Percentiles rank a stretch among this genome's conserved stretches.
phyloP scores from a whole-genome alignment of 179 eudicot species.

The Pouteria campechiana region DNA sequence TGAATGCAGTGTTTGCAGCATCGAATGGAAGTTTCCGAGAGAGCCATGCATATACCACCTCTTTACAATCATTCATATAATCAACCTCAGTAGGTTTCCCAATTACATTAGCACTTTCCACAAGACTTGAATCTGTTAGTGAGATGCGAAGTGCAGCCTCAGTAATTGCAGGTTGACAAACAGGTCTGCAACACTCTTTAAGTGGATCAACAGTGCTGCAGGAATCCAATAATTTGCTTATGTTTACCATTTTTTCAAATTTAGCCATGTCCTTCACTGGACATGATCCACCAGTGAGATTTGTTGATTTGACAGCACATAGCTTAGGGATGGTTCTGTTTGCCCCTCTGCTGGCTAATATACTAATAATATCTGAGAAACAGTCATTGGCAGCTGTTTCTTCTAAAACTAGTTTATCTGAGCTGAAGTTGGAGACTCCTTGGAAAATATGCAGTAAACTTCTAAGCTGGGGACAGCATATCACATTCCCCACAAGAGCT shows the following conservation, averaged over 20 bases:
- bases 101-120: constrained; percentile 19
- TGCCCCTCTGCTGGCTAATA: constrained; percentile 84
- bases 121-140: constrained; percentile 20
- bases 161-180: constrained; percentile 76
- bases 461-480: constrained; percentile 87
- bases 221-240: constrained; percentile 73
- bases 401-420: constrained; percentile 56
- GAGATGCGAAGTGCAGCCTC: constrained; percentile 74
- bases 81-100: constrained; percentile 36
- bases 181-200: constrained; percentile 86
- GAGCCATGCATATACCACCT: constrained; percentile 82
- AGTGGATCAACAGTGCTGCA: constrained; percentile 81
- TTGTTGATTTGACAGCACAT: constrained; percentile 69
- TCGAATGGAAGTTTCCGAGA: constrained; percentile 70
- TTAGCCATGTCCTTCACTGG: constrained; percentile 59
- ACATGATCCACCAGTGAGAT: constrained; percentile 87
- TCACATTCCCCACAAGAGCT: constrained; percentile 60
- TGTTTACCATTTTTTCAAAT: constrained; percentile 71
- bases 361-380: constrained; percentile 65
- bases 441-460: constrained; percentile 76
- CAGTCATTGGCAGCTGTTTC: constrained; percentile 64
- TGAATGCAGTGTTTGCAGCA: constrained; percentile 59
- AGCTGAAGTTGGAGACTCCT: constrained; percentile 51
- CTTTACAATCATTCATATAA: constrained; percentile 71
- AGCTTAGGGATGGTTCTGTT: constrained; percentile 54